These are phyloP conservation scores for Penicillium psychrosexuale DNA, from an alignment of 2,329 filamentous ascomycete species.

Conservation along the genomic window DNA sequence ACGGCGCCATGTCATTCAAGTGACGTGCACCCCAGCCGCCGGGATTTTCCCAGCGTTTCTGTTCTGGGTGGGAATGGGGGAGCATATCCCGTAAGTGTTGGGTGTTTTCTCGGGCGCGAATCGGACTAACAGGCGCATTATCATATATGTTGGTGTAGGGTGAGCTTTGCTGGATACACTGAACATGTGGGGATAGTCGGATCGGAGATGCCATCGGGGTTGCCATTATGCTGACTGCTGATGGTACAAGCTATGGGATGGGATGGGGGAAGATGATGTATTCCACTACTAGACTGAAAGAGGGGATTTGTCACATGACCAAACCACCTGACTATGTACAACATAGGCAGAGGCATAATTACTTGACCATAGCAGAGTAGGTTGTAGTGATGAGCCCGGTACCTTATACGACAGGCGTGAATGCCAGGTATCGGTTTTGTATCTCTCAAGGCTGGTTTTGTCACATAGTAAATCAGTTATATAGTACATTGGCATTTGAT, in stretches of 20 bases:
- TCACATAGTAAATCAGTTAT: background rate
- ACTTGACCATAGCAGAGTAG: background rate
- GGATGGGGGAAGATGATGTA: too few species aligned
- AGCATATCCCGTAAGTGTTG: too few species aligned
- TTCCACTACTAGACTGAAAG: too few species aligned
- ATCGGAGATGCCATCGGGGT: background rate
- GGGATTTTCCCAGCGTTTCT: conserved; percentile 7
- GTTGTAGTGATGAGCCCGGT: too few species aligned
- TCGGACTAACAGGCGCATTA: background rate
- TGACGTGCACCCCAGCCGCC: conserved; percentile 11
- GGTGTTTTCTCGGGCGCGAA: too few species aligned
- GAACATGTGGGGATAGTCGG: background rate
- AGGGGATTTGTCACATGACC: too few species aligned
- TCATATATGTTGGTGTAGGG: conserved; percentile 1
- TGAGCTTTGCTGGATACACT: background rate
- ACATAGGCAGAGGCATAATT: too few species aligned
- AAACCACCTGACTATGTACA: too few species aligned
- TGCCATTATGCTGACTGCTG: background rate
- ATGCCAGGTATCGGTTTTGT: too few species aligned
- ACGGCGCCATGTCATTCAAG: conserved; percentile 10
- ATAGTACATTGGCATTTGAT: background rate
- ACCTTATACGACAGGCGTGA: too few species aligned
- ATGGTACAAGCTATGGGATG: too few species aligned
- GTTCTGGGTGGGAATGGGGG: conserved; percentile 7
- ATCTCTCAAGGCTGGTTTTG: too few species aligned